A percentile compares a stretch with the other conserved stretches of the same genome.
phyloP scores from a whole-genome alignment of 31 red algal species.

The Asparagopsis taxiformis region DNA sequence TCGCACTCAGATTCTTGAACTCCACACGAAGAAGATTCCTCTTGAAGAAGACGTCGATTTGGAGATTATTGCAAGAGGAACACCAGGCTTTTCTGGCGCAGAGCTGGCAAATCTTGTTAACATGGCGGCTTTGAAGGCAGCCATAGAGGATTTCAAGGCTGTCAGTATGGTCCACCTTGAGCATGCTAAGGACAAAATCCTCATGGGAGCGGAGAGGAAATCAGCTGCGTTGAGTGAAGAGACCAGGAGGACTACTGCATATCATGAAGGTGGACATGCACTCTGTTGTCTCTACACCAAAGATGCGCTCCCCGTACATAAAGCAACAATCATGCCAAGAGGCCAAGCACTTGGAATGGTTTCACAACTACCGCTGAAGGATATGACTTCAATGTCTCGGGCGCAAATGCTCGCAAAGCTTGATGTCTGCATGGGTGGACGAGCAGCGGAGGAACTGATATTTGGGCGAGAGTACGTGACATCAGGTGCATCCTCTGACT shows the following conservation, averaged over 20 bases:
- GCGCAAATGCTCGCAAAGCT: conserved; percentile 91
- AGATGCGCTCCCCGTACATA: conserved; percentile 94
- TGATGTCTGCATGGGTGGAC: conserved; percentile 96
- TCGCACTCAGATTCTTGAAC: conserved; percentile 83
- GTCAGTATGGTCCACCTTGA: conserved; percentile 91
- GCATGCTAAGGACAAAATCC: conserved; percentile 97
- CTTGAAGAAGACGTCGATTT: conserved; percentile 89
- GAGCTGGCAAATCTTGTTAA: conserved; percentile 98
- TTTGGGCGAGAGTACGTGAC: conserved; percentile 91
- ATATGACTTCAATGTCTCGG: conserved; percentile 83
- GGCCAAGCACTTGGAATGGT: conserved; percentile 96
- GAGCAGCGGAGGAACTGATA: conserved; percentile 94
- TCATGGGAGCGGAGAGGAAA: conserved; percentile 94
- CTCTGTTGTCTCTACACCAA: conserved; percentile 81
- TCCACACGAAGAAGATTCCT: conserved; percentile 93
- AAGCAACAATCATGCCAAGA: conserved; percentile 98
- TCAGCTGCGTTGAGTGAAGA: conserved; percentile 86
- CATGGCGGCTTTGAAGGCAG: conserved; percentile 95
- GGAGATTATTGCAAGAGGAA: conserved; percentile 92
- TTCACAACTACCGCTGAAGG: conserved; percentile 84
- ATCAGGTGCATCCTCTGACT: conserved; percentile 91
- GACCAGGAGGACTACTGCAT: conserved; percentile 79
- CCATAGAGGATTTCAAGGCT: conserved; percentile 57
- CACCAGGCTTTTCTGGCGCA: conserved; percentile 97
- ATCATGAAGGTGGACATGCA: conserved; percentile 99